Base-by-base conservation (phyloP, 208 protist genomes). In the Porcisia deanei region DNA sequence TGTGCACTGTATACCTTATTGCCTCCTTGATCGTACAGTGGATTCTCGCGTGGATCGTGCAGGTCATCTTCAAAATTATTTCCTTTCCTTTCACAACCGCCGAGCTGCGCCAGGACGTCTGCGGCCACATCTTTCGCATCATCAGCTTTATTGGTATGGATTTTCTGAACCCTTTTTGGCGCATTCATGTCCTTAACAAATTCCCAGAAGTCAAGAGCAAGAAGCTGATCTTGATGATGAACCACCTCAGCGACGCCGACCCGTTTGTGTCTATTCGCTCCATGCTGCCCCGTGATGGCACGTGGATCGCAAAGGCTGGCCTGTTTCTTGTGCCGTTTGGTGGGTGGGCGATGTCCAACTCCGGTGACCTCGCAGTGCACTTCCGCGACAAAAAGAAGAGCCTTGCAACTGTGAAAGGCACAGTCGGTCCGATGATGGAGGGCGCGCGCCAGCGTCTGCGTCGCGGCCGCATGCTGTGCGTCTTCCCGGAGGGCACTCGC, bases 291-390 rank as follows among this genome's bases (percentile, higher is more conserved):
- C 83, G 79, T 22, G 94, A 97, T 54, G 84, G 86, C 66, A 85
- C 86, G 45, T 97, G 91, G 90, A 88, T 97, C 60, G 87, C 85
- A 49, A 97, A 97, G 85, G 76, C 78, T 25, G 83, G 73, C 2
- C 85, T 97, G 63, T 96, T 97, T 82, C 84, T 84, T 54, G 84
- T 97, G 14, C 94, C 94, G 2, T 89, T 97, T 60, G 94, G 91
- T 43, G 94, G 94, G 61, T 95, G 94, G 90, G 79, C 82, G 49
- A 74, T 97, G 76, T 82, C 76, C 74, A 96, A 96, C 79, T 71
- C 87, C 8, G 91, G 85, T 37, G 94, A 97, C 72, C 85, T 97
- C 14, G 71, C 72, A 25, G 91, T 97, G 39, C 72, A 75, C 59
- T 97, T 97, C 72, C 85, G 79, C 43, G 85, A 94, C 79, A 94